Base-by-base conservation (phyloP, 805 yeast genomes). In the Barnettozyma salicaria region DNA sequence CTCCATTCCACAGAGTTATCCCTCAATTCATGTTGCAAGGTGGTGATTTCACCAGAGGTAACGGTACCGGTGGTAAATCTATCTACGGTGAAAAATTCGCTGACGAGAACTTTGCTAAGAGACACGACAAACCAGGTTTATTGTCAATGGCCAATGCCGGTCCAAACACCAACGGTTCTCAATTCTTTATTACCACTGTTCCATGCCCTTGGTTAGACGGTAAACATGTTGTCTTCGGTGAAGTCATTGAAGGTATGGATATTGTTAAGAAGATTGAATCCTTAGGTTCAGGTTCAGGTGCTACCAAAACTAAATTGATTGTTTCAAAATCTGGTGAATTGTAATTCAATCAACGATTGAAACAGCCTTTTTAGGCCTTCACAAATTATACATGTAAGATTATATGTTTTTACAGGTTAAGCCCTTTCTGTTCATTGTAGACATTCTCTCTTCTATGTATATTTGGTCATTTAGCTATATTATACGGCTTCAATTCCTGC, bases 191-290 rank as follows among this genome's bases (percentile, higher is more conserved):
- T 66, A 88, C 96, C 55, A 89, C 97, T 19, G 96, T 83, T 17
- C 72, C 75, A 24, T 86, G 96, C 39, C 67, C 80, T 34, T 92
- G 98, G 97, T 76, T 90, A 55, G 86, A 92, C 58, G 89, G 90
- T 49, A 77, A 69, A 49, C 97, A 90, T 63, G 97, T 90, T 57
- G 97, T 90, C 29, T 90, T 90, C 54, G 97, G 97, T 47, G 84
- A 86, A 65, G 96, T 90, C 37, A 22, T 31, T 30, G 46, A 42
- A 22, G 43, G 43, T 28, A 23, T 36, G 10, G 43, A 40, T 18
- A 24, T 40, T 36, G 40, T 40, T 27, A 40, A 40, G 40, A 36
- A 40, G 25, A 33, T 40, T 19, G 43, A 40, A 35, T 18, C 38
- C 20, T 30, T 33, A 27, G 43, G 43, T 36, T 40, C 43, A 19